Evolutionary conservation across 1,284 basidiomycete genomes (phyloP), one percentile per base, ranked within the genome.

Genomic region (Agroathelia rolfsii): DNA sequence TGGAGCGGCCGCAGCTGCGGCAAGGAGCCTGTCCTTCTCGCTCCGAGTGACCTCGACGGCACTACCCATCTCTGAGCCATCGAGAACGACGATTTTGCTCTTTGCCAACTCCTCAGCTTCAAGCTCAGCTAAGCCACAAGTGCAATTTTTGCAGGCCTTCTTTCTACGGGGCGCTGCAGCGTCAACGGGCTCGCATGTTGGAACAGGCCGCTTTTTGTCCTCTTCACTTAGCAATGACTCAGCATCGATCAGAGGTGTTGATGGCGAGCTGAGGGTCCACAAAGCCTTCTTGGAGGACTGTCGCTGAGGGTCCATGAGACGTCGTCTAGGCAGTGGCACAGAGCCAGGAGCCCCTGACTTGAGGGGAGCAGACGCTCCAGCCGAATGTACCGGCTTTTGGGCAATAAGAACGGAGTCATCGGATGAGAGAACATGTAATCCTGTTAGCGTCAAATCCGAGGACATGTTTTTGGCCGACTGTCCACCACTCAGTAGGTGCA

Each of bases 111-210:
- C 87, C 53, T 88, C 83, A 30, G 75, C 76, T 55, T 95, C 87
- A 14, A 93, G 53, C 61, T 96, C 93, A n/a, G 85, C 81, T 30
- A 96, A 66, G 16, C 92, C 92, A 52, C 92, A 96, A 3, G 86
- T 77, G 58, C 92, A 96, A 51, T 77, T 78, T 65, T 95, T 95
- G 72, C 92, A 96, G 21, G 93, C 93, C 53, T 80, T 78, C 66
- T 86, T 86, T 45, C 77, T 62, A 41, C 79, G 63, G n/a, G 76
- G 70, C 8, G 62, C 62, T 15, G 55, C 55, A 9, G 61, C 44
- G 21, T 54, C 62, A 7, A 66, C 55, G 11, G 82, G 80, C 50
- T 79, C 80, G 47, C 83, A 84, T 14, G 68, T 65, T 11, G 72
- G 65, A 18, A 67, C 62, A 0, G 84, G 83, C 4, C 81, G 72